Evolutionary conservation across 2,329 filamentous ascomycete species (phyloP), one percentile per base, ranked within the genome.

Genomic region (Chlorencoelia australis): DNA sequence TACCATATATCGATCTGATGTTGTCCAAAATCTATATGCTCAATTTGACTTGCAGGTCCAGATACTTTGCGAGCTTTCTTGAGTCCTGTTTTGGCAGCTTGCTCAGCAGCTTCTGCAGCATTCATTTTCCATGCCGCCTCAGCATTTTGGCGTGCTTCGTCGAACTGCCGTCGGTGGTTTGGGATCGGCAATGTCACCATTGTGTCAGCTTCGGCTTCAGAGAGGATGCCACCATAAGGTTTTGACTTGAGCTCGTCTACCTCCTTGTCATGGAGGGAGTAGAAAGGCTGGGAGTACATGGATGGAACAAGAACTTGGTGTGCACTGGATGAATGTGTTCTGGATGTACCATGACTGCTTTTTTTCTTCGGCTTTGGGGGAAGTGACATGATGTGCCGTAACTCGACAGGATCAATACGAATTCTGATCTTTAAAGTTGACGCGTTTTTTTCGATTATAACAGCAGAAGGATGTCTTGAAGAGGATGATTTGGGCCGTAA

Each of bases 1-100:
- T 98, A 95, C 88, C 91, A 96, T 3, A 91, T 98, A 57, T 98
- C 91, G 50, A 98, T 98, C 59, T 98, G 91, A 70, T 82, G 93
- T 34, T 87, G 86, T 30, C 91, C 91, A 62, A 98, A 96, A 53
- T 94, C 91, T 63, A 98, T 94, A 62, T 88, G 95, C 59, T 96
- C 93, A 58, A 98, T 96, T 62, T 95, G 91, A 59, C 88, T 96
- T 4, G 86, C 84, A 18, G 86, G 85, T 0, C 84, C 85, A n/a
- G 78, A 76, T 3, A 80, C 67, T 55, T 94, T 94, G 49, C 79
- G 77, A 13, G 75, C 65, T 53, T 76, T 80, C 51, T 76, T 79
- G 15, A 69, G 62, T 10, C 75, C 66, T 29, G 77, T 75, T n/a
- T 67, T 63, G 42, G 75, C 77, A 18, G 73, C 73, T 47, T 88